Percentiles rank a stretch among this genome's conserved stretches.
phyloP scores from a whole-genome alignment of 305 asterid genomes.

The Lippia alba region DNA sequence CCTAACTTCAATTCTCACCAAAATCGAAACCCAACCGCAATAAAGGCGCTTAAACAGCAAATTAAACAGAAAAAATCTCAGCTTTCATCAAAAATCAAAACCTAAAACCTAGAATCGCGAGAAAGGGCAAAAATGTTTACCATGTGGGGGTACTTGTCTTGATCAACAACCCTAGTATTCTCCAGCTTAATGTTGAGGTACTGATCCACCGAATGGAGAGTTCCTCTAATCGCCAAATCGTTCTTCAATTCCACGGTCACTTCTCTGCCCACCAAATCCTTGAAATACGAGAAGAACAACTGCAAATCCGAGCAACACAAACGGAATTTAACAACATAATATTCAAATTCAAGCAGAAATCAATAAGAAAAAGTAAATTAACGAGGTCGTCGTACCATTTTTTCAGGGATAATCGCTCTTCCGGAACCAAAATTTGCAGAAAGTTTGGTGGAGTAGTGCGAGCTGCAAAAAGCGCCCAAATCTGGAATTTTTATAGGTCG shows the following conservation, averaged over 20 bases:
- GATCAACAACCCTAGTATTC: conserved; percentile 94
- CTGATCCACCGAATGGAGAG: conserved; percentile 97
- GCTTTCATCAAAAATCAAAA: not conserved
- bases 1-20: not conserved
- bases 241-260: conserved; percentile 98
- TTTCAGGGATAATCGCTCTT: not conserved
- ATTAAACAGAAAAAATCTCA: not conserved
- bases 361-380: no score
- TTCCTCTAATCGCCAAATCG: conserved; percentile 93
- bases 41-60: not conserved
- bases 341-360: not conserved
- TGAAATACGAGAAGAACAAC: conserved; percentile 81
- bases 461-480: not conserved
- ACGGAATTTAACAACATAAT: not conserved
- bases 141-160: conserved; percentile 97
- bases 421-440: not conserved
- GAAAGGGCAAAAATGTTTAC: conserved; percentile 38
- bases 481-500: no score
- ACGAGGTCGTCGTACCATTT: not conserved
- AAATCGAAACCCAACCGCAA: not conserved
- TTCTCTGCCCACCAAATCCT: conserved; percentile 97
- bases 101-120: no score
- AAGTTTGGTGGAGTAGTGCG: not conserved
- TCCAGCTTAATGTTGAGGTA: conserved; percentile 97
- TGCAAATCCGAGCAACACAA: not conserved